Percentiles rank a stretch among this genome's conserved stretches.
Evolutionary conservation across 2,329 filamentous ascomycete species (phyloP).

Genomic region (Pseudogymnoascus sp.): DNA sequence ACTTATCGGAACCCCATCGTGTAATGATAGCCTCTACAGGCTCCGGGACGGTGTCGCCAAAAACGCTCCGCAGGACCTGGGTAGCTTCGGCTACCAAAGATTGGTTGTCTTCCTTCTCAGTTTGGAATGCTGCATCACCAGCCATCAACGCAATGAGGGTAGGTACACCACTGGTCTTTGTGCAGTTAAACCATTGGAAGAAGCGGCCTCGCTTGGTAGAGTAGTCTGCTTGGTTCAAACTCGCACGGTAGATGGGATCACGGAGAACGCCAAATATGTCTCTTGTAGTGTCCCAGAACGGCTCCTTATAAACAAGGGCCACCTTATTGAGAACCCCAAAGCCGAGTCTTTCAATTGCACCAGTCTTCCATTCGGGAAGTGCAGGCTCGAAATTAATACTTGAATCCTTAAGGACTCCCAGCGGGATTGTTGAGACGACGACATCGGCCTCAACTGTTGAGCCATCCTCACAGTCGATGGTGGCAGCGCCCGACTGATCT

Average conservation of each 20-base stretch:
- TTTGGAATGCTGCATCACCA: slow-evolving; percentile 83
- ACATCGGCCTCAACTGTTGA: slow-evolving; percentile 72
- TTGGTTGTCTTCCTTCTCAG: slow-evolving; percentile 67
- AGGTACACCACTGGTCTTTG: slow-evolving; percentile 78
- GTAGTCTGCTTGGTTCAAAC: slow-evolving; percentile 73
- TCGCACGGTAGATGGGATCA: slow-evolving; percentile 58
- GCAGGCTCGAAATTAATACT: slow-evolving; percentile 79
- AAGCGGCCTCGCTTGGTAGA: slow-evolving; percentile 73
- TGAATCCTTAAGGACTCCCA: slow-evolving; percentile 83
- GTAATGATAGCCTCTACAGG: slow-evolving; percentile 85
- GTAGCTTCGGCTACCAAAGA: slow-evolving; percentile 75
- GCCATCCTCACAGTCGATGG: slow-evolving; percentile 70
- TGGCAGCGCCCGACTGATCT: slow-evolving; percentile 41
- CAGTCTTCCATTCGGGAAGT: slow-evolving; percentile 77
- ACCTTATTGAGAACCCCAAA: slow-evolving; percentile 96
- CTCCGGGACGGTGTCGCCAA: slow-evolving; percentile 59
- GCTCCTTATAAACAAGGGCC: slow-evolving; percentile 74
- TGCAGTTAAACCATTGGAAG: slow-evolving; percentile 96
- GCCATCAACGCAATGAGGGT: slow-evolving; percentile 91
- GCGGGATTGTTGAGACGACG: slow-evolving; percentile 80
- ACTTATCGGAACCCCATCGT: slow-evolving; percentile 82
- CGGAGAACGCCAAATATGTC: slow-evolving; percentile 93
- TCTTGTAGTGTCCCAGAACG: slow-evolving; percentile 83
- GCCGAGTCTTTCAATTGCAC: slow-evolving; percentile 72
- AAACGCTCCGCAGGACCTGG: slow-evolving; percentile 66